These are phyloP conservation scores for Neoboletus brunneissimus DNA, from an alignment of 768 basidiomycete genomes.

Conservation along the genomic window DNA sequence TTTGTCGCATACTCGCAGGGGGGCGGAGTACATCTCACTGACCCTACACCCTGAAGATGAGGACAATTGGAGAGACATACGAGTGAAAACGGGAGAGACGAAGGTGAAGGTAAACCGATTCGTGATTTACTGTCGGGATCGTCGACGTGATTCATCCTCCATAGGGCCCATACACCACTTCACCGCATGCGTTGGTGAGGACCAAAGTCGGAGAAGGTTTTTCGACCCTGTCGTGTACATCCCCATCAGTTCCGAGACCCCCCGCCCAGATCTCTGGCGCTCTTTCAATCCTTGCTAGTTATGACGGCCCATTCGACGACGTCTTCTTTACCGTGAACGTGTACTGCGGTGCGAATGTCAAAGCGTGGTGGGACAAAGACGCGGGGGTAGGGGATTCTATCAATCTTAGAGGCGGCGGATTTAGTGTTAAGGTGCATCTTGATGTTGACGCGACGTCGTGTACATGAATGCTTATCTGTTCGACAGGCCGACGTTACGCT, in stretches of 20 bases:
- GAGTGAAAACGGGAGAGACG: slow-evolving; percentile 30
- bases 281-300: slow-evolving; percentile 59
- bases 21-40: slow-evolving; percentile 68
- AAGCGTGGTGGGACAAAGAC: slow-evolving; percentile 48
- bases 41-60: slow-evolving; percentile 43
- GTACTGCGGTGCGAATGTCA: slow-evolving; percentile 37
- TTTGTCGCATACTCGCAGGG: slow-evolving; percentile 53
- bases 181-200: slow-evolving; percentile 40
- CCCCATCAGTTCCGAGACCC: neutral
- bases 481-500: slow-evolving; percentile 59
- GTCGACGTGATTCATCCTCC: slow-evolving; percentile 5
- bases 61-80: slow-evolving; percentile 22
- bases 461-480: neutral
- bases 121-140: neutral
- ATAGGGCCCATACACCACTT: slow-evolving; percentile 45
- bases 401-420: slow-evolving; percentile 1
- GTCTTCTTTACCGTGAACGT: slow-evolving; percentile 69
- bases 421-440: slow-evolving; percentile 15
- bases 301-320: slow-evolving; percentile 61
- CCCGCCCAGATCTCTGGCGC: slow-evolving; percentile 34
- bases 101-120: slow-evolving; percentile 37
- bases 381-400: slow-evolving; percentile 10
- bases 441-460: neutral
- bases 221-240: slow-evolving; percentile 10
- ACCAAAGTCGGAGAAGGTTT: slow-evolving; percentile 22